Conservation (phyloP, 352 stramenopile genomes). For the Globisporangium okanoganense region DNA sequence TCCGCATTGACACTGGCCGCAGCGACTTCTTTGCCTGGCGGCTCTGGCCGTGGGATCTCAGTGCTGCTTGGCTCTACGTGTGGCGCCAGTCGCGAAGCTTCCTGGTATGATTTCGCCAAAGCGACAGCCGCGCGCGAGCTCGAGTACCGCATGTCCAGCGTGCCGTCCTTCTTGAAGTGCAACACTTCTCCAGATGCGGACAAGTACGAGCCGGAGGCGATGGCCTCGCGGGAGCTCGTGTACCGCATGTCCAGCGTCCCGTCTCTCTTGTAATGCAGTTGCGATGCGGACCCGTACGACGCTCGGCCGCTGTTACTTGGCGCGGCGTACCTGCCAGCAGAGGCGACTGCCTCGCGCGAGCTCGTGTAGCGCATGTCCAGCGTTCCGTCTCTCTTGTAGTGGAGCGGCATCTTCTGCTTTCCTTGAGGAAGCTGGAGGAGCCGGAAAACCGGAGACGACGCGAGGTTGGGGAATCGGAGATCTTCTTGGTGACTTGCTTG, state of each 20-base stretch:
- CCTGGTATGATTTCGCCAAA: not conserved
- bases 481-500: too few relatives aligned
- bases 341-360: not conserved
- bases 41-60: too few relatives aligned
- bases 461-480: too few relatives aligned
- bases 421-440: too few relatives aligned
- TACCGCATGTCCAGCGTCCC: not conserved
- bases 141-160: not conserved
- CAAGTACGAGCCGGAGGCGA: not conserved
- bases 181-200: too few relatives aligned
- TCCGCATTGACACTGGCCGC: too few relatives aligned
- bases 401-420: too few relatives aligned
- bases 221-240: not conserved
- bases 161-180: not conserved
- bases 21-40: too few relatives aligned
- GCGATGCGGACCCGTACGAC: not conserved
- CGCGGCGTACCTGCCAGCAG: not conserved
- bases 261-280: not conserved
- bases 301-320: not conserved
- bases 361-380: not conserved
- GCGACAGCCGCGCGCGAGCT: not conserved
- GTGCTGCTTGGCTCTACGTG: too few relatives aligned
- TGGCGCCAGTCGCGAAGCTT: too few relatives aligned
- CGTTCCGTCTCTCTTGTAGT: too few relatives aligned
- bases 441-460: too few relatives aligned